Evolutionary conservation across 1,139 yeast species (phyloP), one percentile per base, ranked within the genome.

Genomic region (Saccharomyces hybrid): DNA sequence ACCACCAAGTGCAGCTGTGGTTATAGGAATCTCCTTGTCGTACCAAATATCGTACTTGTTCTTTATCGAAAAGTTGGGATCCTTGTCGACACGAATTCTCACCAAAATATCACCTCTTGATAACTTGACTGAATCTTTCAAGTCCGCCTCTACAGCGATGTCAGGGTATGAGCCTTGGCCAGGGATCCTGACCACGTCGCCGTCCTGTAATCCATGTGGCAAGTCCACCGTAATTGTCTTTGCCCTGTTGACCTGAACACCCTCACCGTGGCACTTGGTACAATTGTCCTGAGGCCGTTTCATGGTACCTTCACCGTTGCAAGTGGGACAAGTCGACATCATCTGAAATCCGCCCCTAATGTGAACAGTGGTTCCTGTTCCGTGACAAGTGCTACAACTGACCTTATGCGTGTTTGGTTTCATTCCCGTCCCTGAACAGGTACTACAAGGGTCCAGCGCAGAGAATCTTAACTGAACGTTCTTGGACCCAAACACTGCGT

Each of bases 1-100:
- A 38, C 99, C 99, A 56, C 99, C 99, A 51, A 93, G 76, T 0
- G 97, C 93, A 2, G 99, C 99, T 0, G 99, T 93, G 1, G 99
- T 93, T 84, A 90, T 88, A 50, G 95, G 86, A 54, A 93, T 83
- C 49, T 82, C 82, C 52, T 84, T 82, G 41, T 78, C 75, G 64
- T 82, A 79, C 56, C 86, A 70, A 59, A 93, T 78, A 48, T 86
- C 86, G 41, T 64, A 65, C 49, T 68, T 68, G 59, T 68, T 62
- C 31, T 75, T 76, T 53, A 97, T 79, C 50, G 77, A 75, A 72
- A 91, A 93, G 38, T 76, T 72, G 34, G 84, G 78, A 68, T 93
- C 97, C 32, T 84, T 83, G 61, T 79, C 77, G 28, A 93, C 95
- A 62, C 83, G 82, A 50, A 93, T 81, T 62, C 96, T 79, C 26